phyloP scores from a whole-genome alignment of 768 basidiomycete species.

The Tylopilus rubrobrunneus region DNA sequence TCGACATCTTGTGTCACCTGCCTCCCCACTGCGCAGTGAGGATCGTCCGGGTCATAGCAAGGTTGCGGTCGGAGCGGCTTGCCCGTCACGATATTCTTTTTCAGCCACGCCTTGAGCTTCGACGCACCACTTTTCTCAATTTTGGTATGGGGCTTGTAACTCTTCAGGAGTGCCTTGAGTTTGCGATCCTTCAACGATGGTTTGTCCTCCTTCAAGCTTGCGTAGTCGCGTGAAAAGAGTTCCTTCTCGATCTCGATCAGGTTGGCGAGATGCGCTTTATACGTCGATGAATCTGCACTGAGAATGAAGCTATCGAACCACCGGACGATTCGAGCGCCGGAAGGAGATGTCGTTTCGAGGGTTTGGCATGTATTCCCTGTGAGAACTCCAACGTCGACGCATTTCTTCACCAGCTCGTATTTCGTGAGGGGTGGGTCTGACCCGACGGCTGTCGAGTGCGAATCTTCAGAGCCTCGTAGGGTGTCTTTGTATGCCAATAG shows the following conservation, averaged over 20 bases:
- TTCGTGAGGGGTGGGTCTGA: conserved; percentile 13
- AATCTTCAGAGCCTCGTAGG: conserved; percentile 65
- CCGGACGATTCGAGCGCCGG: conserved; percentile 28
- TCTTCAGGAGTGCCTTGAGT: conserved; percentile 42
- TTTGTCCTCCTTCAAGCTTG: conserved; percentile 22
- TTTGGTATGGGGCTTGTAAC: conserved; percentile 36
- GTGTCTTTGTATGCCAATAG: conserved; percentile 30
- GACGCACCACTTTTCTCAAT: conserved; percentile 37
- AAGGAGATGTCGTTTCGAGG: conserved; percentile 18
- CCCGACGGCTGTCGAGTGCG: conserved; percentile 50
- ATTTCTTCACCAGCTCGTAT: conserved; percentile 14
- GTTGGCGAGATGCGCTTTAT: conserved; percentile 33
- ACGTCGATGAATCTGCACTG: conserved; percentile 34
- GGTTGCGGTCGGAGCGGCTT: conserved; percentile 37
- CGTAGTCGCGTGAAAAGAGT: conserved; percentile 24
- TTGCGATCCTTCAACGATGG: conserved; percentile 31
- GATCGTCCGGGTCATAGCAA: conserved; percentile 39
- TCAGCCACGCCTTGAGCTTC: conserved; percentile 61
- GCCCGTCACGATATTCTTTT: conserved; percentile 48
- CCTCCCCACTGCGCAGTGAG: conserved; percentile 37
- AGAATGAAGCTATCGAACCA: conserved; percentile 39
- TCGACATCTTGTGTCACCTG: conserved; percentile 28
- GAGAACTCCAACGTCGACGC: conserved; percentile 17
- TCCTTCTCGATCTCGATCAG: conserved; percentile 34
- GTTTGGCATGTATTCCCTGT: conserved; percentile 17